These are phyloP conservation scores for Diospyros lotus DNA, from an alignment of 148 eudicot species.

Conservation along the genomic window DNA sequence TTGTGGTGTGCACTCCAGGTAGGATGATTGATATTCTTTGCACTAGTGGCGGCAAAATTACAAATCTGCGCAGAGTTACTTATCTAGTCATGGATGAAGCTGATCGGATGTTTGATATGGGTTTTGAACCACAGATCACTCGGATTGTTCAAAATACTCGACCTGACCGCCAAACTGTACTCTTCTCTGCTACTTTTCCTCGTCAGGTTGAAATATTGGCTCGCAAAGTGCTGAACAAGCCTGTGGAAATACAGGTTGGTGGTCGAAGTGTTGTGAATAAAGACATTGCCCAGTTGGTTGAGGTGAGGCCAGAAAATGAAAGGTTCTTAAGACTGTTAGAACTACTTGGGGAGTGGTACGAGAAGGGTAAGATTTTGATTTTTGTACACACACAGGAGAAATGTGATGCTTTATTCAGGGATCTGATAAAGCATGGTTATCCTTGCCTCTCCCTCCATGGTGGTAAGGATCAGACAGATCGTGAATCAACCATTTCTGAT, in stretches of 20 bases:
- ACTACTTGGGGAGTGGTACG: conserved; percentile 86
- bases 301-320: conserved; percentile 73
- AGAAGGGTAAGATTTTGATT: conserved; percentile 70
- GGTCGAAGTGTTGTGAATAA: conserved; percentile 86
- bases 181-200: conserved; percentile 85
- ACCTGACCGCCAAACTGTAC: conserved; percentile 82
- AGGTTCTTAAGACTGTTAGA: conserved; percentile 65
- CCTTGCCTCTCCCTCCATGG: conserved; percentile 88
- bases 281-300: conserved; percentile 79
- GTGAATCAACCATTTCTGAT: conserved; percentile 77
- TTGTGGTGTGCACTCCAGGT: conserved; percentile 86
- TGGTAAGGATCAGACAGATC: conserved; percentile 80
- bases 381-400: conserved; percentile 75
- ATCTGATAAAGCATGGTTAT: conserved; percentile 67
- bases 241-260: conserved; percentile 82
- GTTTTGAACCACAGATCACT: conserved; percentile 85
- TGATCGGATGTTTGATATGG: conserved; percentile 88
- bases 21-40: conserved; percentile 86
- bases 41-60: conserved; percentile 73
- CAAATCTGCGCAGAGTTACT: conserved; percentile 77
- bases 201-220: conserved; percentile 84
- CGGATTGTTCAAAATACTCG: conserved; percentile 74
- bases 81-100: conserved; percentile 91
- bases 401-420: conserved; percentile 66
- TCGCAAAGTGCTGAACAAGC: conserved; percentile 62